A percentile compares a stretch with the other conserved stretches of the same genome.
phyloP scores from a whole-genome alignment of 345 rosid genomes.

The Corchorus capsularis region DNA sequence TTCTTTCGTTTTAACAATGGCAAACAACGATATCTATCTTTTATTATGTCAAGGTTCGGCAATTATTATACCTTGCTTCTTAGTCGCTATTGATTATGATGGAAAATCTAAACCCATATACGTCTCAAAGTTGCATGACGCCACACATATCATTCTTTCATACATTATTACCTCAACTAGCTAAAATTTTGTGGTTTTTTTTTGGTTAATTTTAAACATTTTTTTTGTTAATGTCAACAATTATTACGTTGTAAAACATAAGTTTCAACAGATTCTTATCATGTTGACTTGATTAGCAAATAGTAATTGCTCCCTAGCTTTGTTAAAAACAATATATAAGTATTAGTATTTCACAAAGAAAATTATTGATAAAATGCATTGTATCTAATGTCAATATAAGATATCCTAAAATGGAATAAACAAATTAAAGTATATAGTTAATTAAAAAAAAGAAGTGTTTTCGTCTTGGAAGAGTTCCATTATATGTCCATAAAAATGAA shows the following conservation, averaged over 20 bases:
- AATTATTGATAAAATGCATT: no score
- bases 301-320: neutral
- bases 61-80: conserved; percentile 20
- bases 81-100: neutral
- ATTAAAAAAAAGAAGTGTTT: no score
- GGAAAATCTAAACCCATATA: neutral
- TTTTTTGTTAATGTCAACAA: neutral
- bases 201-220: neutral
- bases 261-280: neutral
- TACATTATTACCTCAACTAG: no score
- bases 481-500: no score
- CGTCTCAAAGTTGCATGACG: neutral
- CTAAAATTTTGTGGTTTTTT: neutral
- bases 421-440: no score
- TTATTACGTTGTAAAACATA: neutral
- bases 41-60: neutral
- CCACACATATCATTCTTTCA: neutral
- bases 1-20: neutral
- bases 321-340: neutral
- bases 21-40: neutral
- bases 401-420: no score
- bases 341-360: neutral
- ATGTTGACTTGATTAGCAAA: neutral
- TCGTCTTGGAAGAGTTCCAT: no score
- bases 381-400: no score